Evolutionary conservation across 805 yeast species (phyloP).

Genomic region (Schwanniomyces sp.): DNA sequence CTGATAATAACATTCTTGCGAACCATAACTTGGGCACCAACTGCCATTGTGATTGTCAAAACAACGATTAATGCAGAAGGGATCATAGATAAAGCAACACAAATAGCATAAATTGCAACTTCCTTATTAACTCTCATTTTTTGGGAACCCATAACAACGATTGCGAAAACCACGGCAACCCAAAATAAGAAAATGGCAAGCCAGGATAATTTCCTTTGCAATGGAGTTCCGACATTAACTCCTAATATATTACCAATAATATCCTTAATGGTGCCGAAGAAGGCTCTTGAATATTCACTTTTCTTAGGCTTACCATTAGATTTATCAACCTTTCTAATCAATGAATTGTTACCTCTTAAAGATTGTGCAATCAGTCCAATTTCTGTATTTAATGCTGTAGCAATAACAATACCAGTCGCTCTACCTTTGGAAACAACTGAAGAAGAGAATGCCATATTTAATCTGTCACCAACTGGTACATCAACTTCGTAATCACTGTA

Average conservation of each 20-base stretch:
- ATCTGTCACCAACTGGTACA: conserved; percentile 37
- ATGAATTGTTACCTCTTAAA: conserved; percentile 21
- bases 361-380: conserved; percentile 42
- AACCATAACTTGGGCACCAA: conserved; percentile 41
- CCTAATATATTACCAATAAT: conserved; percentile 47
- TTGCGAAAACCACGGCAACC: conserved; percentile 41
- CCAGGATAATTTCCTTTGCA: conserved; percentile 47
- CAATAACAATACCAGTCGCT: conserved; percentile 38
- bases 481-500: conserved; percentile 37
- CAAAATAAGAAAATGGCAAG: conserved; percentile 51
- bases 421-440: conserved; percentile 43
- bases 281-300: conserved; percentile 34
- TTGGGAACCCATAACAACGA: conserved; percentile 39
- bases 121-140: conserved; percentile 29
- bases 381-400: conserved; percentile 40
- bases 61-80: conserved; percentile 40
- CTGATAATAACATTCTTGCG: conserved; percentile 34
- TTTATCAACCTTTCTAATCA: conserved; percentile 34
- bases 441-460: conserved; percentile 34
- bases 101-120: conserved; percentile 40
- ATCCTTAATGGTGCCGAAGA: conserved; percentile 39
- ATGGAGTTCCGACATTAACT: conserved; percentile 46
- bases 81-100: conserved; percentile 42
- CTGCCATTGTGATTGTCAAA: conserved; percentile 41
- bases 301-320: conserved; percentile 34